A percentile compares a stretch with the other conserved stretches of the same genome.
Evolutionary conservation across 768 basidiomycete species (phyloP).

Genomic region (Auricularia cornea): DNA sequence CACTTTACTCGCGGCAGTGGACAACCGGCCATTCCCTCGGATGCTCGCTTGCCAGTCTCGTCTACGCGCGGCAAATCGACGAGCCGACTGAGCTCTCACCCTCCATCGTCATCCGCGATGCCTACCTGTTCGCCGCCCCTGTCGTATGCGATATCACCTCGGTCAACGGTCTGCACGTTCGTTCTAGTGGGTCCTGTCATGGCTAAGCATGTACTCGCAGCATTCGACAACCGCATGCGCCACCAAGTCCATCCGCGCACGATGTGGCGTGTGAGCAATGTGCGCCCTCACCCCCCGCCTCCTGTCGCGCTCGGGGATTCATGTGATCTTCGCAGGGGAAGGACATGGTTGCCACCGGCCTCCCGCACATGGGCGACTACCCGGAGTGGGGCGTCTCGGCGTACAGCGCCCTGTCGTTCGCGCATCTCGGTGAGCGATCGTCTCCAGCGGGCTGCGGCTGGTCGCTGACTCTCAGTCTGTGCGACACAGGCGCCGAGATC

Average conservation of each 20-base stretch:
- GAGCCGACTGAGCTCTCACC: slow-evolving; percentile 10
- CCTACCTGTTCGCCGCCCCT: slow-evolving; percentile 14
- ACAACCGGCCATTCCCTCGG: slow-evolving; percentile 15
- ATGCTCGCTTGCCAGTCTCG: slow-evolving; percentile 14
- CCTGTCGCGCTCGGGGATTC: neutral
- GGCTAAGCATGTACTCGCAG: too few relatives aligned
- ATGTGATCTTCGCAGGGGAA: slow-evolving; percentile 1
- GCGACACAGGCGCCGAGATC: slow-evolving; percentile 10
- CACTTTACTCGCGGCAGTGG: slow-evolving; percentile 1
- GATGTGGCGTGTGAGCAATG: slow-evolving; percentile 14
- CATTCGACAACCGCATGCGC: slow-evolving; percentile 14
- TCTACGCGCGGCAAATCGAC: slow-evolving; percentile 13
- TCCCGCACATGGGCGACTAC: slow-evolving; percentile 12
- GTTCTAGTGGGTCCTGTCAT: too few relatives aligned
- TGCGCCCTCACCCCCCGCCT: neutral
- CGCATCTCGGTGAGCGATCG: slow-evolving; percentile 4
- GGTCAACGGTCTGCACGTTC: slow-evolving; percentile 11
- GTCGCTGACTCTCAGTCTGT: slow-evolving; percentile 1
- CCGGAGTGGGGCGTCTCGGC: slow-evolving; percentile 11
- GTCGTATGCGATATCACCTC: slow-evolving; percentile 14
- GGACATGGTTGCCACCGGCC: slow-evolving; percentile 11
- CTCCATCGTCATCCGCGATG: slow-evolving; percentile 10
- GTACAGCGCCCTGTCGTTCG: slow-evolving; percentile 12
- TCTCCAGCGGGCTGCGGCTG: neutral
- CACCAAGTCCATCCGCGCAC: slow-evolving; percentile 13